A percentile compares a stretch with the other conserved stretches of the same genome.
phyloP scores from a whole-genome alignment of 768 basidiomycete species.

The Collybiopsis luxurians region DNA sequence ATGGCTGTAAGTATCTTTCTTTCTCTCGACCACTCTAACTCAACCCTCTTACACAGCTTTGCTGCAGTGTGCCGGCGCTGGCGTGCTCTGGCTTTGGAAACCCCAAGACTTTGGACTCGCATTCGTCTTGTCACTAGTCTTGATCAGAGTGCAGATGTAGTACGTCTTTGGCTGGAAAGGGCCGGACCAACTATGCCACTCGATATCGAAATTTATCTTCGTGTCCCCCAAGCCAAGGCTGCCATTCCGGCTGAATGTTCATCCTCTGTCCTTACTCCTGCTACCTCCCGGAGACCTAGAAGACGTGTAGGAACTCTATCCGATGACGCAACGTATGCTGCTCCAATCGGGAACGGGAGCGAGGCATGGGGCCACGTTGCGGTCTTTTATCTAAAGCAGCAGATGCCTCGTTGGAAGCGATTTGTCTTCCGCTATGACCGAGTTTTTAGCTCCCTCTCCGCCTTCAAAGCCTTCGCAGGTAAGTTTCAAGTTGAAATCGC shows the following conservation, averaged over 20 bases:
- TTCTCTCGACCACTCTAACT: too few relatives aligned
- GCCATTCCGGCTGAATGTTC: conserved; percentile 32
- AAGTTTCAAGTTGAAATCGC: conserved; percentile 19
- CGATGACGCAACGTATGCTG: not conserved
- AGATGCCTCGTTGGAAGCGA: conserved; percentile 80
- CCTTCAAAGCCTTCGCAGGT: conserved; percentile 74
- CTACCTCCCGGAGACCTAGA: conserved; percentile 9
- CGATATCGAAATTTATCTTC: conserved; percentile 79
- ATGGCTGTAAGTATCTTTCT: conserved; percentile 78
- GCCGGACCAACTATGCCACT: conserved; percentile 68
- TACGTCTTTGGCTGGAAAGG: conserved; percentile 81
- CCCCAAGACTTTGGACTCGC: conserved; percentile 69
- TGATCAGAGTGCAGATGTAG: conserved; percentile 69
- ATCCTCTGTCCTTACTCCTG: conserved; percentile 24
- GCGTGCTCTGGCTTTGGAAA: conserved; percentile 61
- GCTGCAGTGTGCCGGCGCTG: conserved; percentile 66
- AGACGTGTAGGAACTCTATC: not conserved
- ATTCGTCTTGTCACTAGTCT: conserved; percentile 74
- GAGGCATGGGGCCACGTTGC: conserved; percentile 80
- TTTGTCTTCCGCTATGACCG: conserved; percentile 81
- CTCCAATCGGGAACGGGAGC: not conserved
- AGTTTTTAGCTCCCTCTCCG: conserved; percentile 69
- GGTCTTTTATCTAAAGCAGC: conserved; percentile 73
- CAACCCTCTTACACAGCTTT: too few relatives aligned
- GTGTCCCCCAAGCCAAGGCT: conserved; percentile 29